Conservation (phyloP, 1,284 basidiomycete genomes). For the Boletus hoseneyae region DNA sequence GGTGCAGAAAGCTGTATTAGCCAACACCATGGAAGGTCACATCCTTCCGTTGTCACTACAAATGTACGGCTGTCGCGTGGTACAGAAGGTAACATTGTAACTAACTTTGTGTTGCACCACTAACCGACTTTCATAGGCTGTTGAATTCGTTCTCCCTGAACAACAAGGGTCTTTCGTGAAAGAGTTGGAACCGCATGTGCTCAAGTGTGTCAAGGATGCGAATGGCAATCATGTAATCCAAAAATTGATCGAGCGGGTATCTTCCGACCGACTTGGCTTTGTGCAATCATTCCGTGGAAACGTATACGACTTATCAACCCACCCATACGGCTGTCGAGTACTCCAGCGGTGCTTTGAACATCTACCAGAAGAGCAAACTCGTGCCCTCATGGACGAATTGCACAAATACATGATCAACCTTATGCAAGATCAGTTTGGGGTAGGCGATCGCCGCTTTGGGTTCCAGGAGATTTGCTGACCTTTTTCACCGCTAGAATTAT, state of each 20-base stretch:
- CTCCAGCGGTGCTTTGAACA: conserved; percentile 92
- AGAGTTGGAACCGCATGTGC: conserved; percentile 80
- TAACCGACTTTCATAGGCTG: conserved; percentile 51
- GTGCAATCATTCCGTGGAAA: conserved; percentile 77
- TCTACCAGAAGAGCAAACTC: conserved; percentile 65
- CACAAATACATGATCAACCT: conserved; percentile 68
- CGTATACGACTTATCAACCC: conserved; percentile 82
- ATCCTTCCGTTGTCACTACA: conserved; percentile 81
- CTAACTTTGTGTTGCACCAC: background rate
- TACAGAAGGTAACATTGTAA: conserved; percentile 64
- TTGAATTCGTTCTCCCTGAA: conserved; percentile 77
- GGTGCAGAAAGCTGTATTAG: conserved; percentile 71
- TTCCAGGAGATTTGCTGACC: conserved; percentile 2
- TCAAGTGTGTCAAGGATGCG: conserved; percentile 88
- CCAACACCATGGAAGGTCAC: conserved; percentile 76
- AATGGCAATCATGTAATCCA: conserved; percentile 97
- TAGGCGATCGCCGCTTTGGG: conserved; percentile 35
- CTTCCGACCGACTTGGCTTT: conserved; percentile 75
- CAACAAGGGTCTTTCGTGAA: conserved; percentile 75
- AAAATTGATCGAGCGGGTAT: conserved; percentile 81
- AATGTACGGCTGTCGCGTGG: conserved; percentile 95
- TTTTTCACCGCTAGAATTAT: conserved; percentile 68
- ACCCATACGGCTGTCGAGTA: conserved; percentile 95
- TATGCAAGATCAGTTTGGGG: conserved; percentile 89
- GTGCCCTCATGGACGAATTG: conserved; percentile 82